Base-by-base conservation (phyloP, 805 yeast species). In the Candida tibetensis region DNA sequence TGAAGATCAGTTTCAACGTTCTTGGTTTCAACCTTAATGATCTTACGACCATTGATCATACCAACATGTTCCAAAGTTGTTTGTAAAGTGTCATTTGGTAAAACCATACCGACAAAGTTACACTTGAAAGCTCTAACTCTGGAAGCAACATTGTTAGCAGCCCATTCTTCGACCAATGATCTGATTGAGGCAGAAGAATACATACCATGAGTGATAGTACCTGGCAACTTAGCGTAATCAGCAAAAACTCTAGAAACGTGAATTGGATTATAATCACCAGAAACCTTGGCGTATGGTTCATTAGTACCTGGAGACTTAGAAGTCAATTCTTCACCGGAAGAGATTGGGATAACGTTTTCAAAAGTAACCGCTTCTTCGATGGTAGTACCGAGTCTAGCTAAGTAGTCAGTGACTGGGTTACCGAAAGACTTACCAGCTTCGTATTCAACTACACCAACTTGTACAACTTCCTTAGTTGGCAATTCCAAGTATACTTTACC, bases 141-240 rank as follows among this genome's bases (percentile, higher is more conserved):
- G 32, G 90, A 79, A 41, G 96, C 93, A 53, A 87, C 90, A 64
- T 93, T 89, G 65, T 89, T 90, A 47, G 99, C 99, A 47, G 99
- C 99, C 88, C 96, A 90, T 64, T 87, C 85, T 72, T 93, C 99
- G 52, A 93, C 96, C 60, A 89, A 77, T 23, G 95, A 80, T 73
- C 99, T 84, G 51, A 90, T 91, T 46, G 95, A 77, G 45, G 97
- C 99, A 59, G 95, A 85, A 15, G 97, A 86, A 76, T 79, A 95
- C 99, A 93, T 95, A 62, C 99, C 99, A 59, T 95, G 99, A 26
- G 99, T 93, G 56, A 93, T 93, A 27, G 98, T 93, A 51, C 99
- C 99, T 42, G 96, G 96, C 58, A 93, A 75, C 57, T 81, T 81
- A 31, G 96, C 98, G 61, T 93, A 93, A 46, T 81, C 76, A 40